A percentile compares a stretch with the other conserved stretches of the same genome.
phyloP scores from a whole-genome alignment of 257 asterid genomes.

The Solanum etuberosum region DNA sequence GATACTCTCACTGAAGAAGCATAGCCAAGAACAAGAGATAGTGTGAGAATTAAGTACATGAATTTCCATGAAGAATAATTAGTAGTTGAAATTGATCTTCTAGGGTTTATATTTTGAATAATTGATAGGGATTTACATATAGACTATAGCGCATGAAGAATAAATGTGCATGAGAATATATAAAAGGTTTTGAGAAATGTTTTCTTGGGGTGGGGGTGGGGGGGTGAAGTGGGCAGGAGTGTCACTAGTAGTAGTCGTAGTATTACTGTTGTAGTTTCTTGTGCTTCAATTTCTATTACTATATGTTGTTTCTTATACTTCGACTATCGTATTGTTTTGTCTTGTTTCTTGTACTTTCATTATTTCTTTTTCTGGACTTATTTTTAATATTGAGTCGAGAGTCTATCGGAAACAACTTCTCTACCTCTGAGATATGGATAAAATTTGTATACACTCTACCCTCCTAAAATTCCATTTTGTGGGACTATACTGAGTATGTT shows the following conservation, averaged over 20 bases:
- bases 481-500: rapidly evolving
- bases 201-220: not conserved
- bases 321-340: not conserved
- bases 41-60: not conserved
- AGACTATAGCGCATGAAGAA: not conserved
- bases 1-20: not conserved
- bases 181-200: not conserved
- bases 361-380: not conserved
- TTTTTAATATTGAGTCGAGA: not conserved
- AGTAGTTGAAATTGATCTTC: not conserved
- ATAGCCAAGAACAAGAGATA: not conserved
- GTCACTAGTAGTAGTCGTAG: not conserved
- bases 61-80: not conserved
- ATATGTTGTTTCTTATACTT: not conserved
- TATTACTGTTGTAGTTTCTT: not conserved
- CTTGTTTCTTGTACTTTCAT: not conserved
- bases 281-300: not conserved
- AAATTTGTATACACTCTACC: not conserved
- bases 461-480: not conserved
- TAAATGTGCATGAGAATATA: not conserved
- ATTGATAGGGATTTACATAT: not conserved
- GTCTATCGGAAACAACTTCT: not conserved
- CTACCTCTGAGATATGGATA: not conserved
- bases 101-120: not conserved
- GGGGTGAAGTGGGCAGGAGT: not conserved